Evolutionary conservation across 345 rosid genomes (phyloP).

Genomic region (Eucalyptus marginata): DNA sequence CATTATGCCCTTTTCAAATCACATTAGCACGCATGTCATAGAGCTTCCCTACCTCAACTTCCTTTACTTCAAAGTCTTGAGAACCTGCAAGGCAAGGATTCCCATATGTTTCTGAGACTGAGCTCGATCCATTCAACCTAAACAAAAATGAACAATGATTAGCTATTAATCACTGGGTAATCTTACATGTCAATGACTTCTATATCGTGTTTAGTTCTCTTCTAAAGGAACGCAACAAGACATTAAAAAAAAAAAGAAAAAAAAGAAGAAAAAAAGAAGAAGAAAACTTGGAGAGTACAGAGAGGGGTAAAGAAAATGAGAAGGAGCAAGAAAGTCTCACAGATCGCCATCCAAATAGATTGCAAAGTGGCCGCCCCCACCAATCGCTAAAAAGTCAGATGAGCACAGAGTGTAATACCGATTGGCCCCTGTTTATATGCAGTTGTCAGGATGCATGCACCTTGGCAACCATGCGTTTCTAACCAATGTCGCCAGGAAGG

Average conservation of each 20-base stretch:
- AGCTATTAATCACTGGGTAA: not conserved
- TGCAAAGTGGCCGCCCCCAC: constrained; percentile 95
- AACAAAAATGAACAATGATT: not conserved
- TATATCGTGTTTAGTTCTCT: not conserved
- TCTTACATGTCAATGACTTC: not conserved
- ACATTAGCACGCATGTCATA: not conserved
- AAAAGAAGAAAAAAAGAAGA: not conserved
- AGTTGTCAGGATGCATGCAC: not conserved
- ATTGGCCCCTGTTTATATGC: constrained; percentile 57
- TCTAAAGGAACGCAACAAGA: not conserved
- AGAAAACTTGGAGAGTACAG: not conserved
- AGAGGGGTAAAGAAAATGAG: not conserved
- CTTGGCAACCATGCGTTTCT: not conserved
- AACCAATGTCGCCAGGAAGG: not conserved
- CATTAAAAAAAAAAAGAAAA: not conserved
- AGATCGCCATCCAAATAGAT: constrained; percentile 82
- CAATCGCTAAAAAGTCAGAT: constrained; percentile 69
- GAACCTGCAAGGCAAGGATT: constrained; percentile 80
- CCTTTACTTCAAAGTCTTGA: constrained; percentile 79
- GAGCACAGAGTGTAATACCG: constrained; percentile 89
- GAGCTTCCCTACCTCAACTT: constrained; percentile 60
- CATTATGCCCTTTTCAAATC: not conserved
- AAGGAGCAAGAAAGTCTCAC: constrained; percentile 25
- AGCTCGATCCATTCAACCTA: constrained; percentile 84
- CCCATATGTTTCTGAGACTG: constrained; percentile 87